phyloP scores from a whole-genome alignment of 768 basidiomycete species.

The Fistulinella prunicolor region DNA sequence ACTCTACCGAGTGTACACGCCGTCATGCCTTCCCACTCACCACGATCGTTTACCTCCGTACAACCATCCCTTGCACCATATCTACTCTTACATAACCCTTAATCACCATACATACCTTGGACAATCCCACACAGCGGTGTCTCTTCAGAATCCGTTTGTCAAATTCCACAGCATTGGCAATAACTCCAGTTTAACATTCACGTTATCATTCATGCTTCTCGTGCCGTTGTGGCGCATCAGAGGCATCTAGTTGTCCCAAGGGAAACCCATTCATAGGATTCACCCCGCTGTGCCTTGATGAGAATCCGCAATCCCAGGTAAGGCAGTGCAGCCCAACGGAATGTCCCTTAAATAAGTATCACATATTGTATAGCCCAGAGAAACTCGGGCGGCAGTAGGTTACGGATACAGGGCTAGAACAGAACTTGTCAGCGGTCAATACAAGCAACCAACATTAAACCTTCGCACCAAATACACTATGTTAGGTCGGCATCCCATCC shows the following conservation, averaged over 20 bases:
- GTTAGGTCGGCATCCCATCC: conserved; percentile 19
- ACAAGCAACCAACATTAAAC: conserved; percentile 17
- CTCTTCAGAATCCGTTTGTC: neutral
- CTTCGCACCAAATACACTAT: conserved; percentile 40
- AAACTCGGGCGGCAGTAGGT: conserved; percentile 16
- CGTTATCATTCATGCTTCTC: no score
- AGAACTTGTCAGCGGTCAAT: conserved; percentile 29
- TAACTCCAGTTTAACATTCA: neutral
- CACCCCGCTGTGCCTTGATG: neutral
- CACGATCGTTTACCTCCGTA: neutral
- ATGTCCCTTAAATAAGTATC: conserved; percentile 31
- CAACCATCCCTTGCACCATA: conserved; percentile 8
- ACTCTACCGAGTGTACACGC: neutral
- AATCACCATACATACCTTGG: conserved; percentile 1
- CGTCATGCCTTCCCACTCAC: conserved; percentile 8
- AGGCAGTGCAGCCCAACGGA: neutral
- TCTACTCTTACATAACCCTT: conserved; percentile 1
- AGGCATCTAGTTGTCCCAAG: neutral
- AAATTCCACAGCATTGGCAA: neutral
- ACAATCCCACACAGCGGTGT: neutral
- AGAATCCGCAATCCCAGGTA: neutral
- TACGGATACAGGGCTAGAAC: conserved; percentile 36
- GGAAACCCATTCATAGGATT: neutral
- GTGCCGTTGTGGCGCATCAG: neutral
- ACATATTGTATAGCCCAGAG: conserved; percentile 21